These are phyloP conservation scores for Diaporthe eres DNA, from an alignment of 2,329 filamentous ascomycete species.

Conservation along the genomic window DNA sequence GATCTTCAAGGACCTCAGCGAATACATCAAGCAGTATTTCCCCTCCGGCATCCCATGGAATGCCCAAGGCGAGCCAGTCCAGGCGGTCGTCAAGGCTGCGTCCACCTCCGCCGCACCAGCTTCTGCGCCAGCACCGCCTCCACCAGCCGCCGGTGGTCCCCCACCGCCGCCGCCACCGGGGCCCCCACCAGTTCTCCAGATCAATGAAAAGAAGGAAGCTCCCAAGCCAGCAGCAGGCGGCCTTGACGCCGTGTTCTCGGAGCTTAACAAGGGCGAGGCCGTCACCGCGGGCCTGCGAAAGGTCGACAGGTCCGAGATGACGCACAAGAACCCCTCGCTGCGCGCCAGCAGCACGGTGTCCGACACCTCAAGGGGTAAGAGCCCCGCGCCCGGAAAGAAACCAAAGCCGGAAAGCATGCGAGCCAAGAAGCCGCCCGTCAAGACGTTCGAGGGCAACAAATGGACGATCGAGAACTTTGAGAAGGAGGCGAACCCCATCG, in stretches of 20 bases:
- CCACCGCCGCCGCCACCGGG: conserved; percentile 80
- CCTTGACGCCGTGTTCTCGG: conserved; percentile 89
- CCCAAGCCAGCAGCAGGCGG: conserved; percentile 66
- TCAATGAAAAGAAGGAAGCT: conserved; percentile 64
- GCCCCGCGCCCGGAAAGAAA: conserved; percentile 88
- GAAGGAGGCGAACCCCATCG: conserved; percentile 77
- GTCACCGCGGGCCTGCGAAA: conserved; percentile 92
- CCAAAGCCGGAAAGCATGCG: conserved; percentile 90
- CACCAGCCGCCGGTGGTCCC: conserved; percentile 55
- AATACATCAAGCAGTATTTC: conserved; percentile 89
- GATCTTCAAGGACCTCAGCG: conserved; percentile 85
- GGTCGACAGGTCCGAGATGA: conserved; percentile 96
- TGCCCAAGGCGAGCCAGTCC: conserved; percentile 78
- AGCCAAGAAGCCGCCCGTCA: conserved; percentile 83
- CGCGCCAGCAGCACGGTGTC: conserved; percentile 81
- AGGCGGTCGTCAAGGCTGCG: conserved; percentile 71
- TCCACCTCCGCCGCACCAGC: conserved; percentile 69
- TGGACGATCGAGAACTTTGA: conserved; percentile 98
- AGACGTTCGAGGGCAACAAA: conserved; percentile 89
- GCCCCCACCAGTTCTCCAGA: conserved; percentile 76
- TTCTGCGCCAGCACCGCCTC: conserved; percentile 65
- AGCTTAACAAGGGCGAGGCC: conserved; percentile 89
- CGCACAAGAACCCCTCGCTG: conserved; percentile 95
- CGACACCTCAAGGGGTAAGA: conserved; percentile 78
- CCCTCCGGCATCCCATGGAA: conserved; percentile 90